Evolutionary conservation across 2,329 filamentous ascomycete species (phyloP), one percentile per base, ranked within the genome.

Genomic region (Microsporum canis): DNA sequence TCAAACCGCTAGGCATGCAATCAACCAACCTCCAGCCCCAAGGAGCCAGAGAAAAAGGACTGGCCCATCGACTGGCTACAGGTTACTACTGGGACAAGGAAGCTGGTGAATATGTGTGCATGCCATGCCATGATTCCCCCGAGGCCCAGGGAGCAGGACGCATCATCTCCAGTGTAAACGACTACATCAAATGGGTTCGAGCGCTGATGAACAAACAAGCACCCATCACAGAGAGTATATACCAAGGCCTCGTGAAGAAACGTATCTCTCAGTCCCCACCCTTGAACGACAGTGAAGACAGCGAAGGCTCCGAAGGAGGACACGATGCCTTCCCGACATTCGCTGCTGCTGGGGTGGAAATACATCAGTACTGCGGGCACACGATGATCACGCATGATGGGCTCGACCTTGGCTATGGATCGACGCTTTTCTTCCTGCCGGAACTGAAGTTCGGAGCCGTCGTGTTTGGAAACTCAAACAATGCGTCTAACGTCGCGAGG

Each of bases 121-220:
- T 66, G 6, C 61, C 64, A 0, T 62, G 67, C 5, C 66, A 69
- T 8, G 67, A 75, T 3, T 65, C 68, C 1, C 66, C 70, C 2
- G 69, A 69, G 43, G 71, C 68, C 3, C 72, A 72, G 53, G 79
- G 77, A 0, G 78, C 78, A 0, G 79, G 79, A 0, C 72, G 71
- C 10, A 71, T 79, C 29, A 71, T 77, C 36, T 69, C 68, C 3
- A 69, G 68, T 47, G 68, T 64, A 14, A 67, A 66, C 45, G 72
- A 74, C 61, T 72, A 69, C 51, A 66, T 69, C 45, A 66, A 65
- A 55, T 75, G 62, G 43, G 63, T 73, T 4, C 64, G 67, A 57
- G 68, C 68, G 1, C 62, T 75, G 49, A 65, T 74, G 57, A 47
- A 69, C 38, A 66, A 66, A 8, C 62, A 69, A 59, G 60, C 36